Evolutionary conservation across 768 basidiomycete species (phyloP), one percentile per base, ranked within the genome.

Genomic region (Lyophyllum decastes): DNA sequence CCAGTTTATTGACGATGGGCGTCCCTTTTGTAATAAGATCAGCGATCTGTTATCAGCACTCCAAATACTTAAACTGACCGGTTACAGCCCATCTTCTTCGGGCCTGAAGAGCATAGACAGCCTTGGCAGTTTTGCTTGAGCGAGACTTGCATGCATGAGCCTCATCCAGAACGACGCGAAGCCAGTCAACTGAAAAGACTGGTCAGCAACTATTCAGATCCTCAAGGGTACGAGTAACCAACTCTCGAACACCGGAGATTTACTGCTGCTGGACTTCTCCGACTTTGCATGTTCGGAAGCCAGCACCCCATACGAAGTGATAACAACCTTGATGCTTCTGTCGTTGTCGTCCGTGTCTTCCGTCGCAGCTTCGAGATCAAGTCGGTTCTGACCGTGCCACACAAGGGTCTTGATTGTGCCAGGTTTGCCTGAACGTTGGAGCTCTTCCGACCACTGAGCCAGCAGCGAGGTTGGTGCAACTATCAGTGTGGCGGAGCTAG

Each of bases 61-160:
- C 17, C 5, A 21, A 45, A 24, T 16, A 48, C 33, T 22, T 14
- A 10, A 24, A 52, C 69, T 21, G 61, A 82, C 89, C 94, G 12
- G 94, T 96, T 26, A 96, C 85, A 2, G 93, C 93, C 96, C 96
- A 98, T 61, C 90, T 81, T 46, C 92, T 77, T 59, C 87, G 79
- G 4, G 90, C 90, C 21, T 79, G 82, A 10, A 98, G 78, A 5
- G 91, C 91, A 68, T 90, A 98, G 45, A 92, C 92, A 7, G 96
- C 90, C 63, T 88, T 90, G 0, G 94, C 93, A 14, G 91, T 92
- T 70, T 91, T 90, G 65, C 92, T 95, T 6, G 82, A 81, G 22
- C 95, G 82, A 12, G 91, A 94, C 73, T 97, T 98, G 77, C 93
- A 95, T 59, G 91, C 86, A 71, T 98, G 96, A 2, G 96, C 96